Base-by-base conservation (phyloP, 208 protist species). In the Tetramitus jugosus region DNA sequence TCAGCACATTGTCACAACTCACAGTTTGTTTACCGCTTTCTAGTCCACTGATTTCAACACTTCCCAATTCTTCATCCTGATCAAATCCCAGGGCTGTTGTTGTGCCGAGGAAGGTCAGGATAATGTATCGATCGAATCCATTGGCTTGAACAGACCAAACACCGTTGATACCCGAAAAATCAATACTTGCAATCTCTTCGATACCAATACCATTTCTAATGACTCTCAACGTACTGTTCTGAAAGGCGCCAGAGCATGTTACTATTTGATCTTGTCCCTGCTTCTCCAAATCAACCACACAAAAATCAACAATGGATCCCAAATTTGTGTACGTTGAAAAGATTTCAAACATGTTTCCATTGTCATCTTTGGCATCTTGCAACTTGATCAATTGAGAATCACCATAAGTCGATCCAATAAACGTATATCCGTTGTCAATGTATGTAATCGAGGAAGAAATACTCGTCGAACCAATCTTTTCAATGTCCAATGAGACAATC, bases 161-260 rank as follows among this genome's bases (percentile, higher is more conserved):
- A 3, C 80, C 62, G 17, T 72, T 82, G 23, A 84, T 26, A 23
- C 81, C 81, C 35, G 56, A 7, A 13, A 82, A 46, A 37, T 80
- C 77, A n/a, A 85, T 35, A 2, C 31, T 40, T 20, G 82, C 80
- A 14, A 78, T 14, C 29, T 85, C 77, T 42, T 74, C 64, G 60
- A 84, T 79, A 26, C 81, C 81, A 77, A 84, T 84, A 20, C 81
- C 81, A 49, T 72, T 85, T 29, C 77, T 75, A 26, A 84, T 79
- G 20, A 84, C 77, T 37, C 81, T 77, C 0, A 84, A 37, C 0
- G 78, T 77, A 26, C 81, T 76, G 42, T 84, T 82, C 29, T 78
- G 83, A 45, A 37, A 52, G 65, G 13, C 45, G 17, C 81, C 81
- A 37, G 46, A 76, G 79, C 82, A 85, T 39, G 81, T 79, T n/a